Evolutionary conservation across 2,329 filamentous ascomycete species (phyloP).

Genomic region (Neurospora sp.): DNA sequence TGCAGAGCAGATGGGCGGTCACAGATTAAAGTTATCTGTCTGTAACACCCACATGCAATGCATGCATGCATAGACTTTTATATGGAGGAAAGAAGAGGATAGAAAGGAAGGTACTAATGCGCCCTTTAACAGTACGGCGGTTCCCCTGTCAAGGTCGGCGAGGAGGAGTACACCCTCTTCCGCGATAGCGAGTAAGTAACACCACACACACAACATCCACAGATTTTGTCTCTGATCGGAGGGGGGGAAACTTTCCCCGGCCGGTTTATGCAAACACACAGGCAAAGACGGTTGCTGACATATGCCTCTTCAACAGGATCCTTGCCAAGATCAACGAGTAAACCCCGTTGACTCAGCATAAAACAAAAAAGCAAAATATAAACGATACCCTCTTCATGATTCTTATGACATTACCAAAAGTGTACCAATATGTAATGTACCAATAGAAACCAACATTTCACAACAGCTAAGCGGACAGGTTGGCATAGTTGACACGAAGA

Average conservation of each 20-base stretch:
- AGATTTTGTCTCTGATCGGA: neutral
- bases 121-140: constrained; percentile 65
- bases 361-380: constrained; percentile 14
- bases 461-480: neutral
- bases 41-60: neutral
- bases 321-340: constrained; percentile 99
- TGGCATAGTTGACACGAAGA: neutral
- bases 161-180: constrained; percentile 94
- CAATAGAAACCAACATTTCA: constrained; percentile 12
- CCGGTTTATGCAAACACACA: neutral
- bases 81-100: neutral
- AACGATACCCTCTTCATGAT: constrained; percentile 14
- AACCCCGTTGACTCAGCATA: constrained; percentile 25
- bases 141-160: constrained; percentile 90
- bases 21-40: neutral
- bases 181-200: constrained; percentile 87
- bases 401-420: constrained; percentile 10
- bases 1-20: neutral
- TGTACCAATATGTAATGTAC: constrained; percentile 22
- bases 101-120: constrained; percentile 17
- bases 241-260: neutral
- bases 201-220: neutral
- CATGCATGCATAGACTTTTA: neutral
- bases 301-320: constrained; percentile 47
- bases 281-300: constrained; percentile 10